Conservation (phyloP, 2,329 filamentous ascomycete species). For the Annulohypoxylon truncatum region DNA sequence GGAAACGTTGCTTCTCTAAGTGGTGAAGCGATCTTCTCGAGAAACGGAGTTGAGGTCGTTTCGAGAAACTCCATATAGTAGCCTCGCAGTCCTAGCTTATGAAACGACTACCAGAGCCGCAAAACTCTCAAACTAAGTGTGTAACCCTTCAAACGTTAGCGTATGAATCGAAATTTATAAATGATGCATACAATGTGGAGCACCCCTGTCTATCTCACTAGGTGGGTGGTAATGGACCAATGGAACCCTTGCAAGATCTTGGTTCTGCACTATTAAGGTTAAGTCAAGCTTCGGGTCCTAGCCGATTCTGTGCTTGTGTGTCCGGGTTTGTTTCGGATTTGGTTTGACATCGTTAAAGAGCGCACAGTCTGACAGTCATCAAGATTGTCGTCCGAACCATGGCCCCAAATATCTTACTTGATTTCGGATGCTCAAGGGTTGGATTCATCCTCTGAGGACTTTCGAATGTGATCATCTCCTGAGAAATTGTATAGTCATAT, state of each 20-base stretch:
- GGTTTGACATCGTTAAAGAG: not conserved
- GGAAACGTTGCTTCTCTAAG: not conserved
- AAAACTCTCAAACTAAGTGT: conserved; percentile 5
- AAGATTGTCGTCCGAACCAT: not conserved
- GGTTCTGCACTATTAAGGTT: conserved; percentile 13
- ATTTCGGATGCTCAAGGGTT: not conserved
- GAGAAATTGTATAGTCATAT: not conserved
- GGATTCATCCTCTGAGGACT: not conserved
- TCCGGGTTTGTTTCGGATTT: conserved; percentile 17
- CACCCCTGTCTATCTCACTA: not conserved
- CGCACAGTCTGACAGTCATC: not conserved
- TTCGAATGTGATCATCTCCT: not conserved
- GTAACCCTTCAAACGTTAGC: conserved; percentile 39
- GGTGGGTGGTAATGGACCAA: conserved; percentile 13
- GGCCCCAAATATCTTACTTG: not conserved
- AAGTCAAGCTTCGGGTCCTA: conserved; percentile 26
- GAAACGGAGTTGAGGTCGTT: conserved; percentile 19
- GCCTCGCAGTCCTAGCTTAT: conserved; percentile 4
- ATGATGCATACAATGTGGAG: conserved; percentile 19
- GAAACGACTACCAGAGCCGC: conserved; percentile 34
- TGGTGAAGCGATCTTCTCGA: conserved; percentile 6
- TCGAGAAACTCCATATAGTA: conserved; percentile 17
- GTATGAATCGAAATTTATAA: conserved; percentile 17
- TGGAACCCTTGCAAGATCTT: not conserved
- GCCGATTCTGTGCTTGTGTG: conserved; percentile 7